Base-by-base conservation (phyloP, 768 basidiomycete species). In the Zangia roseola region DNA sequence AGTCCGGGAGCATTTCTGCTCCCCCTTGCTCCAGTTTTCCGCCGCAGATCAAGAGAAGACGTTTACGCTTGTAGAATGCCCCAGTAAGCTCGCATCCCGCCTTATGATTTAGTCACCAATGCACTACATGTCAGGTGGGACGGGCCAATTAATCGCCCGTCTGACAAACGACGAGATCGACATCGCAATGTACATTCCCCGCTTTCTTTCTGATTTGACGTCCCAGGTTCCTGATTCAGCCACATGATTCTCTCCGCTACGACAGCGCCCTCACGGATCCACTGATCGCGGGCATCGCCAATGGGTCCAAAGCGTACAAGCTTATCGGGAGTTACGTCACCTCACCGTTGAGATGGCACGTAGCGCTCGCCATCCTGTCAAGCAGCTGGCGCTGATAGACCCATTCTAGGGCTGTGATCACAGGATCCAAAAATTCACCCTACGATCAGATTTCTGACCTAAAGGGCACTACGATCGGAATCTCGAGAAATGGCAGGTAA, bases 291-390 rank as follows among this genome's bases (percentile, higher is more conserved):
- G 94, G 94, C 0, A 90, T 97, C 46, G 92, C 91, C 7, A 49
- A 93, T 47, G 91, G 93, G 1, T 88, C 88, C 0, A 77, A 79
- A 44, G 81, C 86, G 7, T 99, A 97, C 70, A 93, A 88, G 66
- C 84, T 97, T 16, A 84, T 95, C 4, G 94, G 95, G 7, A 90
- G 89, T 61, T 97, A 91, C 64, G 94, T 97, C 40, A 81, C 80
- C 1, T 90, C 91, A 5, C 90, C 94, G 2, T 71, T 97, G 36
- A 86, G 91, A 71, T 97, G 92, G 94, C 84, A 53, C 42, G 73
- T 57, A n/a, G n/a, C n/a, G n/a, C 26, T 9, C 26, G 2, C 33
- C 33, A 19, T 34, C 21, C 25, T 40, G 13, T 41, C 21, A 35
- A 12, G 14, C 30, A 31, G 28, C 19, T 21, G 35, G 9, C 6